Evolutionary conservation across 1,139 yeast genomes (phyloP).

Genomic region (Kurtzmaniella quercitrusa): DNA sequence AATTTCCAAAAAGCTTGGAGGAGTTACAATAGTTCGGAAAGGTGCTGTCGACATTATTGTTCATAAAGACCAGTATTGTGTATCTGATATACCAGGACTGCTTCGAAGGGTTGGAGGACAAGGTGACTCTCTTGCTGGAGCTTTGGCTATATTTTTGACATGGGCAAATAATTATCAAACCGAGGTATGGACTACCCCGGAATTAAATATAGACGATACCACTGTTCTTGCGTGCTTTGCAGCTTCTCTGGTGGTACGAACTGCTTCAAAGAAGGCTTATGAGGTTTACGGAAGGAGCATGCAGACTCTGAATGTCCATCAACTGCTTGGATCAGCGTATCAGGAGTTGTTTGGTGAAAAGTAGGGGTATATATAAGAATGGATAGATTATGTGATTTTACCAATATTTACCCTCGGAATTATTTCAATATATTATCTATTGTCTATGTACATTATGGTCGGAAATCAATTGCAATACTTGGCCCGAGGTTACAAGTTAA

Average conservation of each 20-base stretch:
- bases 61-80: conserved; percentile 36
- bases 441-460: conserved; percentile 11
- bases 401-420: too few relatives aligned
- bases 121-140: conserved; percentile 45
- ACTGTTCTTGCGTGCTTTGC: conserved; percentile 66
- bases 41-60: conserved; percentile 67
- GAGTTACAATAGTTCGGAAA: conserved; percentile 67
- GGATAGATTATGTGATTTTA: too few relatives aligned
- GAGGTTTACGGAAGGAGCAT: conserved; percentile 65
- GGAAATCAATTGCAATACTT: conserved; percentile 63
- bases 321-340: conserved; percentile 62
- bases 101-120: conserved; percentile 44
- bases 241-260: conserved; percentile 66
- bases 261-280: conserved; percentile 65
- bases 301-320: conserved; percentile 81
- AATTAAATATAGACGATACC: conserved; percentile 32
- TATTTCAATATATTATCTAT: too few relatives aligned
- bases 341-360: conserved; percentile 30
- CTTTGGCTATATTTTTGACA: conserved; percentile 36
- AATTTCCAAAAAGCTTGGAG: conserved; percentile 56
- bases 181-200: conserved; percentile 49
- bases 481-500: conserved; percentile 79
- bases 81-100: conserved; percentile 55
- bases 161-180: conserved; percentile 54
- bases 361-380: neutral